These are phyloP conservation scores for Debaryomycetaceae sp. DNA, from an alignment of 1,139 yeast genomes.

Conservation along the genomic window DNA sequence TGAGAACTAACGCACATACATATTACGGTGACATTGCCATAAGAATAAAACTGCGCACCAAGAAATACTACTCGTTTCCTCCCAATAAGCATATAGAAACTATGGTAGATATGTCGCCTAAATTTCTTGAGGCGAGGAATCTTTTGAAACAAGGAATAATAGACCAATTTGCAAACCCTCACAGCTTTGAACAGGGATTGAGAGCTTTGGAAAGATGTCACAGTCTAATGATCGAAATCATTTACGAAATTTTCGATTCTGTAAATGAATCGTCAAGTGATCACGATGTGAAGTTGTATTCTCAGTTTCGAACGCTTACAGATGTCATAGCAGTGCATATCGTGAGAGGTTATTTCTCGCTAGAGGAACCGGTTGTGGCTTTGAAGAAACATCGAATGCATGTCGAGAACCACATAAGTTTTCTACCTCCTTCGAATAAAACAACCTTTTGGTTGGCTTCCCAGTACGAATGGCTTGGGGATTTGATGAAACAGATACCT, in stretches of 20 bases:
- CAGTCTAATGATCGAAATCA: constrained; percentile 26
- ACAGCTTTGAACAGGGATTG: constrained; percentile 30
- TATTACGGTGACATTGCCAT: constrained; percentile 33
- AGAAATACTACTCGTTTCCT: constrained; percentile 38
- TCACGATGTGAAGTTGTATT: constrained; percentile 28
- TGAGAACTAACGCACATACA: constrained; percentile 28
- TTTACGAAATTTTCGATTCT: constrained; percentile 17
- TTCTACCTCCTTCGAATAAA: constrained; percentile 8
- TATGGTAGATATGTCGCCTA: constrained; percentile 31
- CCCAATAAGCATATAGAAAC: constrained; percentile 24
- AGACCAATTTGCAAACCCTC: constrained; percentile 30
- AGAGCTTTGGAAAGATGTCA: constrained; percentile 32
- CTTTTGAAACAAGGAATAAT: constrained; percentile 36
- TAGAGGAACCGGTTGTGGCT: constrained; percentile 57
- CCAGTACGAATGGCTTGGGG: constrained; percentile 56
- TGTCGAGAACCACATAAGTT: constrained; percentile 36
- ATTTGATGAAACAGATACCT: constrained; percentile 47
- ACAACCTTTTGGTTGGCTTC: constrained; percentile 38
- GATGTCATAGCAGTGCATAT: constrained; percentile 65
- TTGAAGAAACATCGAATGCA: constrained; percentile 65
- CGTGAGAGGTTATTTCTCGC: constrained; percentile 57
- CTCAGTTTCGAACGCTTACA: constrained; percentile 42
- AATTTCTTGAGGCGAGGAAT: constrained; percentile 39
- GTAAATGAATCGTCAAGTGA: constrained; percentile 14
- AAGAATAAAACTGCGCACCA: constrained; percentile 32